Base-by-base conservation (phyloP, 129 eudicot species). In the Artemisia argyi region DNA sequence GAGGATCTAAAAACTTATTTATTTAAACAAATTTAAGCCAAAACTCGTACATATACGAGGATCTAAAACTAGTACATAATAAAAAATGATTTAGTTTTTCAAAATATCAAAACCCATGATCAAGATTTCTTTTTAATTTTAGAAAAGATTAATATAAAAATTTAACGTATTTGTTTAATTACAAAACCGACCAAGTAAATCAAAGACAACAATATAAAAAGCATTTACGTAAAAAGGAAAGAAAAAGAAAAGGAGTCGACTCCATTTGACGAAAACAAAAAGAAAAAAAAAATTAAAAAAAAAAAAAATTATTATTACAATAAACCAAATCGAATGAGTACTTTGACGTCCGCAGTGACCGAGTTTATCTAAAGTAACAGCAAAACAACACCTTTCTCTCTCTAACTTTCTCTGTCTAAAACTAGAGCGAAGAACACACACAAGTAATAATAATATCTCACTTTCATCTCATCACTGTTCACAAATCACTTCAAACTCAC, bases 271-370 rank as follows among this genome's bases (percentile, higher is more conserved):
- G 5, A 66, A 3, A 47, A 35, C 1, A 5, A 35, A 16, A 47
- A 22, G 2, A 19, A 47, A 63, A 16, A 2, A 13, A 7, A 15
- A 63, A n/a, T n/a, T n/a, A 62, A 28, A n/a, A 62, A 28, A 2
- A 6, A 12, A 6, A n/a, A n/a, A 48, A 24, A 24, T 0, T 24
- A 24, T 24, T 24, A 20, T 65, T 18, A 26, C 49, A 67, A 49
- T 18, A 11, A 35, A 67, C 51, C 24, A 20, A 67, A 67, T 67
- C 72, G 15, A 39, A 39, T 39, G 46, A 39, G 46, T 24, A 67
- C 46, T 24, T 67, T 67, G 58, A 67, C 72, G 72, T 67, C 72
- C 72, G 72, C 72, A 48, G 20, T 12, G 72, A 66, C 57, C 46
- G 26, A 35, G 44, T 39, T 3, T 47, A 0, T 50, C 72, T 67